Conservation (phyloP, 352 stramenopile species). For the Phytophthora tentaculata region DNA sequence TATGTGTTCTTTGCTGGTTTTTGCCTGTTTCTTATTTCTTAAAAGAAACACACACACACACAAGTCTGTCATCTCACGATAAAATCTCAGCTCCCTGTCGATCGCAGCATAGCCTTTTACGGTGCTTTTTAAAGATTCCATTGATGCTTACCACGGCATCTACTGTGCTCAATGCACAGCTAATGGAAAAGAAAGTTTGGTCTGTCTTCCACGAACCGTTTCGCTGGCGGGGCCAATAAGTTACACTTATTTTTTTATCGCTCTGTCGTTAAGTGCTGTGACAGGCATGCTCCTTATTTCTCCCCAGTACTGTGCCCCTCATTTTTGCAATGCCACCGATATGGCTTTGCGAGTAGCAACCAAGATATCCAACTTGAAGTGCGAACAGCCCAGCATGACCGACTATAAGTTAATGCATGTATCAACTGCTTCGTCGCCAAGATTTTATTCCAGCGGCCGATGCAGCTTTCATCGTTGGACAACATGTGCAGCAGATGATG, state of each 20-base stretch:
- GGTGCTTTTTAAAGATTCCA: too few relatives aligned
- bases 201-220: neutral
- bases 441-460: neutral
- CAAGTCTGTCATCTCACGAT: too few relatives aligned
- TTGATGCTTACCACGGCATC: too few relatives aligned
- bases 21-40: slow-evolving; percentile 35
- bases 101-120: neutral
- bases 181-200: too few relatives aligned
- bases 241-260: too few relatives aligned
- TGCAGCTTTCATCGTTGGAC: neutral
- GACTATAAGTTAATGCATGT: neutral
- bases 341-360: slow-evolving; percentile 3
- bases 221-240: neutral
- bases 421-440: neutral
- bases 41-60: too few relatives aligned
- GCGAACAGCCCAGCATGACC: neutral
- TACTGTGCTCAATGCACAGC: too few relatives aligned
- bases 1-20: neutral
- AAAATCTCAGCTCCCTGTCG: too few relatives aligned
- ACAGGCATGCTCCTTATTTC: slow-evolving; percentile 1
- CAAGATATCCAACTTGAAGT: neutral
- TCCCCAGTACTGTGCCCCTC: too few relatives aligned
- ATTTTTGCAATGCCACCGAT: slow-evolving; percentile 2
- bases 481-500: neutral
- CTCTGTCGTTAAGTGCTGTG: neutral